Evolutionary conservation across 1,284 basidiomycete genomes (phyloP).

Genomic region (Apiotrichum mycotoxinovorans): DNA sequence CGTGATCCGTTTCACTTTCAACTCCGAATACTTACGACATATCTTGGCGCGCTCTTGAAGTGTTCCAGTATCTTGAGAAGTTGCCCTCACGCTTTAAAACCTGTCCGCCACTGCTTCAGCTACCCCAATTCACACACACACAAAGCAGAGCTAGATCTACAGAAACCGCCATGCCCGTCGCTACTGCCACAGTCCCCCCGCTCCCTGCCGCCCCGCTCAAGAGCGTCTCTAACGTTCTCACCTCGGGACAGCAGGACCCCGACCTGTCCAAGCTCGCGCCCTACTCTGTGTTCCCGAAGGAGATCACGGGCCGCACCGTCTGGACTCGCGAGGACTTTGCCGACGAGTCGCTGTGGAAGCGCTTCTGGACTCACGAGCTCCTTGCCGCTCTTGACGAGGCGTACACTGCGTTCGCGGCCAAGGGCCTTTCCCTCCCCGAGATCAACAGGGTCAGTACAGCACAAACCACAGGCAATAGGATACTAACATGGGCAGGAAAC

Average conservation of each 20-base stretch:
- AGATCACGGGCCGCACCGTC: constrained; percentile 41
- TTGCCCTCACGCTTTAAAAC: neutral
- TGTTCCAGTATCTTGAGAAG: too few species aligned
- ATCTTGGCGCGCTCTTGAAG: too few species aligned
- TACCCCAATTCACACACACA: neutral
- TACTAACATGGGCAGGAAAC: constrained; percentile 19
- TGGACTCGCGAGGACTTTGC: constrained; percentile 34
- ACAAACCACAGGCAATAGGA: neutral
- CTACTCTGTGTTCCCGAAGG: constrained; percentile 43
- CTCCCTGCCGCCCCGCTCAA: constrained; percentile 6
- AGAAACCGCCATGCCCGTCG: constrained; percentile 6
- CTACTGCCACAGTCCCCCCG: constrained; percentile 2
- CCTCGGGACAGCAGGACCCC: constrained; percentile 34
- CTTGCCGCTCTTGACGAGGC: constrained; percentile 28
- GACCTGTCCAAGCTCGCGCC: constrained; percentile 24
- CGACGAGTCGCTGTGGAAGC: constrained; percentile 30
- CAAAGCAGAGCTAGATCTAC: too few species aligned
- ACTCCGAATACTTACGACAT: too few species aligned
- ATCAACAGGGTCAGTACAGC: constrained; percentile 28
- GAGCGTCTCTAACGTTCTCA: constrained; percentile 15
- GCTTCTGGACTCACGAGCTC: constrained; percentile 29
- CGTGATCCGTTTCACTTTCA: too few species aligned
- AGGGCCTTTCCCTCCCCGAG: constrained; percentile 25
- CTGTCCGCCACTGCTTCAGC: neutral
- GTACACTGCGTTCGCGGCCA: constrained; percentile 27